A percentile compares a stretch with the other conserved stretches of the same genome.
These are phyloP conservation scores for Cladosporium sp. DNA, from an alignment of 2,329 filamentous ascomycete genomes.

Conservation along the genomic window DNA sequence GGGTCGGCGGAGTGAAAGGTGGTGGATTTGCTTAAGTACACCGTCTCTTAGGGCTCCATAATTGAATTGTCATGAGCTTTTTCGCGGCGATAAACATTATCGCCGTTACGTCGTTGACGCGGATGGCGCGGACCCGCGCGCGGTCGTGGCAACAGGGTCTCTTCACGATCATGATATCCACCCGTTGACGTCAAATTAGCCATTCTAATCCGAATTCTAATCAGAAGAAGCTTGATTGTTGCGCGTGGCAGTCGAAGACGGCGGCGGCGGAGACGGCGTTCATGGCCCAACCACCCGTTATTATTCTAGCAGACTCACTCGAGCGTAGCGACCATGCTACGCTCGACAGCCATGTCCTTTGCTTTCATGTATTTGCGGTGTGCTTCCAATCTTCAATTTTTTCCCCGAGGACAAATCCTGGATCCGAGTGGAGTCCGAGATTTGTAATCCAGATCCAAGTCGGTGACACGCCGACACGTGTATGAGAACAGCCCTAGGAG, in stretches of 20 bases:
- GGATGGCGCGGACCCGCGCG: neutral
- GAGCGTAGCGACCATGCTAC: neutral
- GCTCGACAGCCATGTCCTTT: neutral
- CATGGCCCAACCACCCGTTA: neutral
- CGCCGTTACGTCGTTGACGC: neutral
- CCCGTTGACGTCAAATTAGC: neutral
- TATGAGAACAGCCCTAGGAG: neutral
- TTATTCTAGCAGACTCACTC: neutral
- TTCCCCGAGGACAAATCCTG: neutral
- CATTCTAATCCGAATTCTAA: neutral
- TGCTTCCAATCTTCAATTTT: neutral
- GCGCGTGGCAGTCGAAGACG: neutral
- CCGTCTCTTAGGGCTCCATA: neutral
- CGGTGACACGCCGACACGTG: neutral
- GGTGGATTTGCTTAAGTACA: neutral
- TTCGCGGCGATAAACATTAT: neutral
- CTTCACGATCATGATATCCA: neutral
- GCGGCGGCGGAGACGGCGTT: neutral
- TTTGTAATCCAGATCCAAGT: neutral
- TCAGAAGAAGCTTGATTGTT: neutral
- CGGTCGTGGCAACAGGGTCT: slow-evolving; percentile 3
- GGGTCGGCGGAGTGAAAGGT: neutral
- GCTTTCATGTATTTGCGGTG: neutral
- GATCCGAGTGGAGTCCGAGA: neutral
- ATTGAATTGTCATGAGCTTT: neutral